Percentiles rank a stretch among this genome's conserved stretches.
Conservation (phyloP, 164 flowering plant genomes). For the grape (Vitis vinifera) region DNA sequence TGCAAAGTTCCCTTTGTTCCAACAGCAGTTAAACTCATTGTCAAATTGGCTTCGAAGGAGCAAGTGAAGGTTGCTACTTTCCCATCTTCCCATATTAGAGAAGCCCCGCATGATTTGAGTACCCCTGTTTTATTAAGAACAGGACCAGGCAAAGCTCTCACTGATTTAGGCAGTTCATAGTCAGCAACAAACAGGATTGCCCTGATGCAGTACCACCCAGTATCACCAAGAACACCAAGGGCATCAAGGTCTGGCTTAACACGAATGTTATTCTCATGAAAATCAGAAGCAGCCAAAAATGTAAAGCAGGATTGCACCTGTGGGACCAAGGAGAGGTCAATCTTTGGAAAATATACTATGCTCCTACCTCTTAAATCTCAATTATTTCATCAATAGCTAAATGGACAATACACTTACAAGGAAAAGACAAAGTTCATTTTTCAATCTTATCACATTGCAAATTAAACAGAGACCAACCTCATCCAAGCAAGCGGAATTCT, state of each 20-base stretch:
- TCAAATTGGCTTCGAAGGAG: constrained; percentile 38
- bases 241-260: constrained; percentile 44
- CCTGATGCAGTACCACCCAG: constrained; percentile 53
- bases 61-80: constrained; percentile 33
- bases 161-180: constrained; percentile 38
- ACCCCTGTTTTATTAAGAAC: constrained; percentile 29
- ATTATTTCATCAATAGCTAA: no score
- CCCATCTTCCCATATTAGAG: constrained; percentile 27
- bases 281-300: no score
- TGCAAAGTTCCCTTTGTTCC: constrained; percentile 40
- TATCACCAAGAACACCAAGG: constrained; percentile 47
- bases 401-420: no score
- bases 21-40: constrained; percentile 29
- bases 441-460: no score
- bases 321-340: no score
- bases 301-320: no score
- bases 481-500: no score
- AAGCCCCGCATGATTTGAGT: constrained; percentile 33
- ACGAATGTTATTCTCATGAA: constrained; percentile 25
- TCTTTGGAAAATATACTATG: no score
- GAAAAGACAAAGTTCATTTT: no score
- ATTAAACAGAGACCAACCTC: no score
- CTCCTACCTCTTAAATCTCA: no score
- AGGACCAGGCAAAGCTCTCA: constrained; percentile 30
- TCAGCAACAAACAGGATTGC: constrained; percentile 41